Base-by-base conservation (phyloP, 805 yeast species). In the Candida bentonensis region DNA sequence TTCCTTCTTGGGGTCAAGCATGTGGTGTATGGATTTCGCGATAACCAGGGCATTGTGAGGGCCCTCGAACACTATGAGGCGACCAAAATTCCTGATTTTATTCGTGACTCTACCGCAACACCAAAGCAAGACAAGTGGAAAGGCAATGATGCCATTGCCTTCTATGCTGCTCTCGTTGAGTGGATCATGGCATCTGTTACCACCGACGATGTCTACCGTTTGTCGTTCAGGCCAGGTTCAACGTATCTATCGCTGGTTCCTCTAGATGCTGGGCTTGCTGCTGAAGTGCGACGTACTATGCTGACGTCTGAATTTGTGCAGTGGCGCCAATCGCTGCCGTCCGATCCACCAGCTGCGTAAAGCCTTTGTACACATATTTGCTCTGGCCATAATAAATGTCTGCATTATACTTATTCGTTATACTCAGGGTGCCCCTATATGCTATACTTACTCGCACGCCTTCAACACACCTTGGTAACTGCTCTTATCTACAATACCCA, bases 11-110 rank as follows among this genome's bases (percentile, higher is more conserved):
- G 98, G 3, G 73, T 92, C 20, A 78, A 82, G n/a, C 73, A 74
- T 47, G 70, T 89, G 3, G 72, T 83, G 3, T 84, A 84, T 57
- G 99, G 96, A 0, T 92, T 82, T 61, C 72, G 96, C 52, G 94
- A 86, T 58, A 82, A 82, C 15, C 63, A 75, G 26, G 68, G 81
- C 39, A 60, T 72, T n/a, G 63, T 89, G 45, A 66, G 72, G 49
- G 63, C 79, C 2, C 76, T 84, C 1, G 97, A 92, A 61, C 78
- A 82, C 47, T 87, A 65, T 59, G 67, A 73, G 43, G 81, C 94
- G 0, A 87, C 81, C 28, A 82, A 84, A 50, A 70, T 89, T 21
- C 97, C 98, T 1, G 28, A 47, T 1, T 7, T 60, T 39, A 51
- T 60, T 34, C 53, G 49, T 40, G 42, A 48, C 20, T 49, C 56